Base-by-base conservation (phyloP, 2,329 filamentous ascomycete species). In the Aspergillus fischeri region DNA sequence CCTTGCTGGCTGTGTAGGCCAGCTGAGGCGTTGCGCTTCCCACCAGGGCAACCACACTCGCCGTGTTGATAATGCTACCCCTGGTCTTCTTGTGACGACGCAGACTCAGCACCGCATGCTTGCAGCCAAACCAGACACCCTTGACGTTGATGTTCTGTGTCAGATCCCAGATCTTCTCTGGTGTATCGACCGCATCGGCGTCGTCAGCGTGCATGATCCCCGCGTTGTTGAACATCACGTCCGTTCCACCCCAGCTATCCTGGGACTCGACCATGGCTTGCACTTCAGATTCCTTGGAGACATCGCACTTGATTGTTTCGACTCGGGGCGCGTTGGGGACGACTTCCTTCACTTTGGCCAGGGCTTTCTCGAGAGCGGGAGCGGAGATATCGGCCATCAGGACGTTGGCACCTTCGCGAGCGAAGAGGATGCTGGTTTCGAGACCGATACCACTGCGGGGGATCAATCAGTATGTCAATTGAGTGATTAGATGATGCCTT, bases 191-290 rank as follows among this genome's bases (percentile, higher is more conserved):
- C 51, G 92, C 91, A 74, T 91, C 87, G 70, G 84, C 87, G 73
- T 92, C 89, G 57, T 88, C 81, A 50, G 86, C 87, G 78, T 96
- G 92, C 92, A 97, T 97, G 75, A 97, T 97, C 55, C 92, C 92
- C 25, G 92, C 92, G 74, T 97, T 97, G 85, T 97, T 97, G 86
- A 96, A 97, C 68, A 96, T 90, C 70, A 96, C 81, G 73, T 97
- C 92, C 3, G 94, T 77, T 48, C 92, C 92, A 70, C 92, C 92
- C 89, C 90, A 95, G 56, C 84, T 72, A 75, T 97, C 92, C 57
- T 93, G 78, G 9, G 83, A 77, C 65, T 90, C 88, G 53, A 96
- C 81, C 72, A 89, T 85, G 55, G 86, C 85, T 69, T 91, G 78
- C 32, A 97, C 86, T 56, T 94, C 84, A 59, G 83, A 75, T 74